These are phyloP conservation scores for Isoetes engelmannii DNA, from an alignment of 83 land plant species.

Conservation along the genomic window DNA sequence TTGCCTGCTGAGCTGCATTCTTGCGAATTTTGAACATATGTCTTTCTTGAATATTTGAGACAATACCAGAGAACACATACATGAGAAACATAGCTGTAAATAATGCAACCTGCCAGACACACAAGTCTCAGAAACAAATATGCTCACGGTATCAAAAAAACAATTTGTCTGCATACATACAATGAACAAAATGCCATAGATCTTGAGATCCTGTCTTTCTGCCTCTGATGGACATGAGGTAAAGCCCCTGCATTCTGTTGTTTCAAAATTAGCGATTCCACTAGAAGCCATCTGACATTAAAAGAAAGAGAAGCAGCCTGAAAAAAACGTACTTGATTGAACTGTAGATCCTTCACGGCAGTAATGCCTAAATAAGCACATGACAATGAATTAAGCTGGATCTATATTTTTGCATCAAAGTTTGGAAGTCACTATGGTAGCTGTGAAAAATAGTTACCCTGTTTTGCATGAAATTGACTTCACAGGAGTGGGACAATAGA, in stretches of 20 bases:
- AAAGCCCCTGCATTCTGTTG: slow-evolving; percentile 71
- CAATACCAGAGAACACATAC: slow-evolving; percentile 80
- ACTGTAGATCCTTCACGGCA: slow-evolving; percentile 76
- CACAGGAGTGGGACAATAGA: slow-evolving; percentile 57
- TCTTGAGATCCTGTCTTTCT: slow-evolving; percentile 53
- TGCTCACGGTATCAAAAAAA: background rate
- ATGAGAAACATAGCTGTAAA: slow-evolving; percentile 51
- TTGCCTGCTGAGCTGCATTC: slow-evolving; percentile 66
- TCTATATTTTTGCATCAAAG: background rate
- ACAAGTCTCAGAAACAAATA: background rate
- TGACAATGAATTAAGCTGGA: background rate
- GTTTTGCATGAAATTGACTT: slow-evolving; percentile 28
- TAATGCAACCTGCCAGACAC: slow-evolving; percentile 50
- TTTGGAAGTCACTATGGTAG: slow-evolving; percentile 3
- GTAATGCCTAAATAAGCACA: slow-evolving; percentile 54
- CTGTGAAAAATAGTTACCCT: slow-evolving; percentile 36
- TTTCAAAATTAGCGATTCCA: background rate
- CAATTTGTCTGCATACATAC: slow-evolving; percentile 33
- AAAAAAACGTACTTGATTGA: slow-evolving; percentile 36
- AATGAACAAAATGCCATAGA: slow-evolving; percentile 64
- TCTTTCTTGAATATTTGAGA: slow-evolving; percentile 59
- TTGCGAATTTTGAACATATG: slow-evolving; percentile 65
- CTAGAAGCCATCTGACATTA: slow-evolving; percentile 23
- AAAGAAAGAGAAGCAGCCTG: background rate
- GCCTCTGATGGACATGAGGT: slow-evolving; percentile 52